phyloP scores from a whole-genome alignment of 345 rosid genomes.

The Carallia brachiata region DNA sequence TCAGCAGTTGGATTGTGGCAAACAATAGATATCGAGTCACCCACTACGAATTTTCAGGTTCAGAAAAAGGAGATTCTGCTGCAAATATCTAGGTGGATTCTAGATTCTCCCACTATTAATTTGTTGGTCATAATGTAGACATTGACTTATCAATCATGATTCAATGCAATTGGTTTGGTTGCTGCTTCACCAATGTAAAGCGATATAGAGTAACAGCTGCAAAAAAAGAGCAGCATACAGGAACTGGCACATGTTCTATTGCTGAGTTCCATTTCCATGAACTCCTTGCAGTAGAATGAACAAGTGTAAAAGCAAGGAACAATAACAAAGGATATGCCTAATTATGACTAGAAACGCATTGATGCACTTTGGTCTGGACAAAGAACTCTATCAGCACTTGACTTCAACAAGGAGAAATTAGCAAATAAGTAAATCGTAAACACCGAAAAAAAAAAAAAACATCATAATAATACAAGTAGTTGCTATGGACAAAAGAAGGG shows the following conservation, averaged over 20 bases:
- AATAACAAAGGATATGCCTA: too few relatives aligned
- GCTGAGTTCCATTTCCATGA: not conserved
- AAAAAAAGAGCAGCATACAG: not conserved
- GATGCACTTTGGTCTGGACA: too few relatives aligned
- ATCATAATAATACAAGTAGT: too few relatives aligned
- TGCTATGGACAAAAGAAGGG: too few relatives aligned
- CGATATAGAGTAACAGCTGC: not conserved
- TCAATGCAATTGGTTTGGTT: conserved; percentile 2
- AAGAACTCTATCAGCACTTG: too few relatives aligned
- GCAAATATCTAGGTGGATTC: conserved; percentile 23
- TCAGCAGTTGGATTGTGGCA: conserved; percentile 9
- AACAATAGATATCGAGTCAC: conserved; percentile 14
- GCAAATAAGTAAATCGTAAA: too few relatives aligned
- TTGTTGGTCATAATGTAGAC: conserved; percentile 3
- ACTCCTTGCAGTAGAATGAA: not conserved
- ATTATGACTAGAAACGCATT: too few relatives aligned
- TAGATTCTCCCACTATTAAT: conserved; percentile 18
- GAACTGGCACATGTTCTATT: not conserved
- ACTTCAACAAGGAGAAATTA: too few relatives aligned
- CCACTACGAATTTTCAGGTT: conserved; percentile 17
- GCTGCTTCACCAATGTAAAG: conserved; percentile 15
- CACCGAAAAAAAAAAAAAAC: too few relatives aligned
- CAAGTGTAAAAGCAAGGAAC: not conserved
- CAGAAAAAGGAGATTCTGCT: conserved; percentile 22
- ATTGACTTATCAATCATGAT: not conserved